These are phyloP conservation scores for Talaromyces proteolyticus DNA, from an alignment of 495 filamentous ascomycete species.

Conservation along the genomic window DNA sequence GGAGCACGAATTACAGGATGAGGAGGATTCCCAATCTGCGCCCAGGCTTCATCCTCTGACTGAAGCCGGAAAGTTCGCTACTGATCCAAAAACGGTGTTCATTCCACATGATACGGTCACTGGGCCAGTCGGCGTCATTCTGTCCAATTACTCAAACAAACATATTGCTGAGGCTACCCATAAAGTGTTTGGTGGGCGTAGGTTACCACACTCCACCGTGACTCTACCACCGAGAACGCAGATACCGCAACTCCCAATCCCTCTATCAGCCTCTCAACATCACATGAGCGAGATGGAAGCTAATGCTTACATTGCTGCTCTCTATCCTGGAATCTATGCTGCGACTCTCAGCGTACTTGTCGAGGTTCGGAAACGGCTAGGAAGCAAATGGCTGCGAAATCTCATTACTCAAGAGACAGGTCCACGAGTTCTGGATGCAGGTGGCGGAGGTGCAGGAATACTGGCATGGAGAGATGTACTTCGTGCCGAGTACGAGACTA, in stretches of 20 bases:
- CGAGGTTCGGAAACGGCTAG: constrained; percentile 81
- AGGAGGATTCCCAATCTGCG: constrained; percentile 34
- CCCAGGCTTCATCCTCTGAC: constrained; percentile 60
- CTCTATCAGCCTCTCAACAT: constrained; percentile 61
- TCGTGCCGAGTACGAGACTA: constrained; percentile 68
- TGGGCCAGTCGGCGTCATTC: constrained; percentile 57
- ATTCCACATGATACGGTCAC: constrained; percentile 62
- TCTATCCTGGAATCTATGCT: constrained; percentile 79
- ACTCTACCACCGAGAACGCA: constrained; percentile 45
- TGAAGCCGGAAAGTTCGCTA: constrained; percentile 53
- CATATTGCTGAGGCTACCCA: constrained; percentile 68
- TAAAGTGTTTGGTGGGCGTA: constrained; percentile 64
- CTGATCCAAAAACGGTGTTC: constrained; percentile 62
- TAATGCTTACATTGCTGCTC: constrained; percentile 72
- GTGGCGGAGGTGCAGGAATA: constrained; percentile 76
- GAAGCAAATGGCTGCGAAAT: constrained; percentile 67
- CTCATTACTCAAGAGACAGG: constrained; percentile 63
- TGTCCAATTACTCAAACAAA: constrained; percentile 59
- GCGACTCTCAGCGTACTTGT: constrained; percentile 65
- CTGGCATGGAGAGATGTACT: constrained; percentile 81
- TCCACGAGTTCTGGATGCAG: constrained; percentile 78
- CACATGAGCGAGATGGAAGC: constrained; percentile 80
- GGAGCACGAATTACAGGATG: constrained; percentile 41
- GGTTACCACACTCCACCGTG: constrained; percentile 65
- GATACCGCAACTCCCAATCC: constrained; percentile 60